Evolutionary conservation across 1,284 basidiomycete species (phyloP).

Genomic region (Apiotrichum montevideense): DNA sequence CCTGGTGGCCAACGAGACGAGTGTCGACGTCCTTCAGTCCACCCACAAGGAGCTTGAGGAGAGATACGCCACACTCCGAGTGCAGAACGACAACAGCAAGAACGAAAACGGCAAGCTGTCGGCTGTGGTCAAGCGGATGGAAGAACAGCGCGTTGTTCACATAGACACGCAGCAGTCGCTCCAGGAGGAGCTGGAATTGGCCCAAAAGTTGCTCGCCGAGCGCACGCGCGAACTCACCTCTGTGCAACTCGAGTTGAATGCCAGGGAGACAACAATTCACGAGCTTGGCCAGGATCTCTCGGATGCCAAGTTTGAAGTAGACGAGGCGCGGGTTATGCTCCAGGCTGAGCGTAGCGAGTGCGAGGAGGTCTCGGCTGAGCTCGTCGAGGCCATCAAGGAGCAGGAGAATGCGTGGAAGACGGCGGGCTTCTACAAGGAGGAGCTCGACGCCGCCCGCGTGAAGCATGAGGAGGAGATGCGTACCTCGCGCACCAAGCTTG

Average conservation of each 20-base stretch:
- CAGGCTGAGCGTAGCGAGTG: neutral
- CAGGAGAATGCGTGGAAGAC: constrained; percentile 2
- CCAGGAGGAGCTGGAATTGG: neutral
- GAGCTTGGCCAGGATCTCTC: neutral
- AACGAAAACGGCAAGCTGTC: neutral
- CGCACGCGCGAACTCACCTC: neutral
- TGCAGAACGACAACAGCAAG: neutral
- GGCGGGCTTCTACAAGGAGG: constrained; percentile 1
- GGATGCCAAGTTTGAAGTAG: neutral
- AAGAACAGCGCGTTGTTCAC: neutral
- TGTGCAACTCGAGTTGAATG: neutral
- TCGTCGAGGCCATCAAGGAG: neutral
- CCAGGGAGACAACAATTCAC: neutral
- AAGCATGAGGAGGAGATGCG: too few species aligned
- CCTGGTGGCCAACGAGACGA: neutral
- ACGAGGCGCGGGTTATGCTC: neutral
- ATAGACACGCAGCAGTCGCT: neutral
- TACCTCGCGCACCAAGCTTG: neutral
- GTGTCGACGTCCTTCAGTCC: neutral
- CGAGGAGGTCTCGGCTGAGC: neutral
- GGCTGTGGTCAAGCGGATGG: neutral
- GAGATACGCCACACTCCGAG: neutral
- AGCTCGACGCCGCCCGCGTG: neutral
- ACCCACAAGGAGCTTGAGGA: neutral
- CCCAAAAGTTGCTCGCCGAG: neutral